Percentiles rank a stretch among this genome's conserved stretches.
Conservation (phyloP, 352 stramenopile genomes). For the Phytophthora pistaciae region DNA sequence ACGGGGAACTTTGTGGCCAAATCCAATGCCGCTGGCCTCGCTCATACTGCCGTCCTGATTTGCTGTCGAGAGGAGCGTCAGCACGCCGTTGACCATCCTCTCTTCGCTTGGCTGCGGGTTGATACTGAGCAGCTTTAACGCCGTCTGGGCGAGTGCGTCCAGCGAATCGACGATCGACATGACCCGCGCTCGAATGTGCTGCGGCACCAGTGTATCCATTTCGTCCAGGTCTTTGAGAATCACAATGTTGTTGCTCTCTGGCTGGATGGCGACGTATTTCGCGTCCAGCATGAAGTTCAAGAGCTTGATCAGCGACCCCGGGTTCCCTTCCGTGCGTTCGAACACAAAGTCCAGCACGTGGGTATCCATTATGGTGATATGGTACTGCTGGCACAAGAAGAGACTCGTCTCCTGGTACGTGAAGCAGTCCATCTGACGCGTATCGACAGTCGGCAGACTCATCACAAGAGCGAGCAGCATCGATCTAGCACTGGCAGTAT, state of each 20-base stretch:
- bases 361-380: slow-evolving; percentile 87
- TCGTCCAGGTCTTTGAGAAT: slow-evolving; percentile 81
- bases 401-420: slow-evolving; percentile 74
- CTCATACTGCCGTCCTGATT: slow-evolving; percentile 49
- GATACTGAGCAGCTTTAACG: slow-evolving; percentile 75
- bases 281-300: slow-evolving; percentile 76
- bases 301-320: slow-evolving; percentile 69
- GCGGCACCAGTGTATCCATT: slow-evolving; percentile 76
- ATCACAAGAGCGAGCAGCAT: slow-evolving; percentile 39
- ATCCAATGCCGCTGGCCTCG: slow-evolving; percentile 34
- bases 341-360: slow-evolving; percentile 82
- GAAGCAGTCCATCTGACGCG: slow-evolving; percentile 58
- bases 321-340: slow-evolving; percentile 71
- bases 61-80: slow-evolving; percentile 50
- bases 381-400: slow-evolving; percentile 80
- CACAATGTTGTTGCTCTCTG: slow-evolving; percentile 51
- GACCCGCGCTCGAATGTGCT: slow-evolving; percentile 76
- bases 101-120: slow-evolving; percentile 73
- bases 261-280: slow-evolving; percentile 71
- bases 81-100: slow-evolving; percentile 60
- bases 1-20: slow-evolving; percentile 46
- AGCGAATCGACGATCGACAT: slow-evolving; percentile 75
- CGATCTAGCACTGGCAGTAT: slow-evolving; percentile 44
- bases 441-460: slow-evolving; percentile 36
- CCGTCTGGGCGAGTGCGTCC: slow-evolving; percentile 61